Evolutionary conservation across 805 yeast genomes (phyloP).

Genomic region (Saturnispora kantuleensis): DNA sequence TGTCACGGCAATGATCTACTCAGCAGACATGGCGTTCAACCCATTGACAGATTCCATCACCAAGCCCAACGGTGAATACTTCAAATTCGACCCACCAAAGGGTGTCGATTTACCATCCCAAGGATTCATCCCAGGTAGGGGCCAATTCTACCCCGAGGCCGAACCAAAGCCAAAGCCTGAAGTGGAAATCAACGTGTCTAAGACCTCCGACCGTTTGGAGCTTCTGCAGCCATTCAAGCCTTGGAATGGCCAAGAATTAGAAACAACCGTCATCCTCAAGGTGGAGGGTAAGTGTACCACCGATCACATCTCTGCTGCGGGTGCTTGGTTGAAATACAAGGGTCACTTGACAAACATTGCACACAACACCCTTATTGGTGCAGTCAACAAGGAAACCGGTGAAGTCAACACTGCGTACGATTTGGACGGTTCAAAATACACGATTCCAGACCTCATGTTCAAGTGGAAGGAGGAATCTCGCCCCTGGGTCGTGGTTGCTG

Average conservation of each 20-base stretch:
- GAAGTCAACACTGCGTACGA: slow-evolving; percentile 89
- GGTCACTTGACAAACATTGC: slow-evolving; percentile 96
- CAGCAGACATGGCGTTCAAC: slow-evolving; percentile 95
- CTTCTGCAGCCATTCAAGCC: slow-evolving; percentile 78
- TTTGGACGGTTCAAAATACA: slow-evolving; percentile 62
- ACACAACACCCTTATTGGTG: slow-evolving; percentile 91
- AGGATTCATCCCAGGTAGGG: slow-evolving; percentile 83
- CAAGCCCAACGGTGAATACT: slow-evolving; percentile 83
- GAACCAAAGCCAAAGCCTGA: slow-evolving; percentile 46
- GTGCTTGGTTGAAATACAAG: slow-evolving; percentile 96
- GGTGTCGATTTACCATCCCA: slow-evolving; percentile 85
- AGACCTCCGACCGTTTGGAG: slow-evolving; percentile 86
- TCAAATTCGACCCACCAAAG: slow-evolving; percentile 75
- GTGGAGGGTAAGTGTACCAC: slow-evolving; percentile 98
- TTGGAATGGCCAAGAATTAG: slow-evolving; percentile 80
- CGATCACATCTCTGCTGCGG: slow-evolving; percentile 97
- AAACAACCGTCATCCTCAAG: slow-evolving; percentile 68
- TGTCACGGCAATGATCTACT: slow-evolving; percentile 89
- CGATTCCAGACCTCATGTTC: slow-evolving; percentile 94
- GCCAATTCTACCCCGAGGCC: slow-evolving; percentile 46
- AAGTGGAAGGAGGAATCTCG: slow-evolving; percentile 80
- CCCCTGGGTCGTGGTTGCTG: slow-evolving; percentile 95
- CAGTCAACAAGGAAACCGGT: slow-evolving; percentile 93
- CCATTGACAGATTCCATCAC: slow-evolving; percentile 85
- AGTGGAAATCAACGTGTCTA: slow-evolving; percentile 48